Evolutionary conservation across 495 filamentous ascomycete genomes (phyloP).

Genomic region (Podospora tetraspora): DNA sequence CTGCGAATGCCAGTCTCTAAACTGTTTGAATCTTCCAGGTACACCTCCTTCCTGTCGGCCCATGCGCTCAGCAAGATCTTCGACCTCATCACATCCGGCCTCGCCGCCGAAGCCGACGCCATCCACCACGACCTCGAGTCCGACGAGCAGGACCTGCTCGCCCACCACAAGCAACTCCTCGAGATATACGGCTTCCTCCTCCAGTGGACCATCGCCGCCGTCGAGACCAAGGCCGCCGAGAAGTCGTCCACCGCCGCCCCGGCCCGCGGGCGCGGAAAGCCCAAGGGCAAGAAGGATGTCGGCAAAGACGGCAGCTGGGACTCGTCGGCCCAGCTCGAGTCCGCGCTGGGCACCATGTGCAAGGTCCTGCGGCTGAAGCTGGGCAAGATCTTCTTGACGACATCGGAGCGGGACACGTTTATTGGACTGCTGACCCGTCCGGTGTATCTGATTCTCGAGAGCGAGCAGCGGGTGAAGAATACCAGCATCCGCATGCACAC

Average conservation of each 20-base stretch:
- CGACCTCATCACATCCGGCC: constrained; percentile 84
- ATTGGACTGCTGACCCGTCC: constrained; percentile 89
- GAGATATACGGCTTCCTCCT: constrained; percentile 93
- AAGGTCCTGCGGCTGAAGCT: constrained; percentile 93
- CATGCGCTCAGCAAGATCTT: constrained; percentile 86
- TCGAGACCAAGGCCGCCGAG: constrained; percentile 89
- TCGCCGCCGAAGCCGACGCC: constrained; percentile 87
- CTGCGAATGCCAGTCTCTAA: constrained; percentile 47
- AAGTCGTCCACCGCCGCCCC: constrained; percentile 68
- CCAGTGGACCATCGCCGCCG: constrained; percentile 88
- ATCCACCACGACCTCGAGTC: constrained; percentile 81
- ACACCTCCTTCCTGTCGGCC: constrained; percentile 70
- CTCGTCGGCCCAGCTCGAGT: constrained; percentile 78
- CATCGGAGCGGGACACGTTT: constrained; percentile 94
- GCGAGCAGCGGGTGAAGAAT: constrained; percentile 86
- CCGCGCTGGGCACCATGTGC: constrained; percentile 87
- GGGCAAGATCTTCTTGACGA: constrained; percentile 86
- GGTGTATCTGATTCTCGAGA: constrained; percentile 89
- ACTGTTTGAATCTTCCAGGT: constrained; percentile 68
- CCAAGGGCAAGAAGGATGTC: constrained; percentile 59
- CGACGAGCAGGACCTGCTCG: constrained; percentile 81
- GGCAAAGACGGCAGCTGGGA: constrained; percentile 78
- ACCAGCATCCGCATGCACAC: constrained; percentile 90
- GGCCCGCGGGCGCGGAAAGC: constrained; percentile 70
- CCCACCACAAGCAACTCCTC: constrained; percentile 81